Evolutionary conservation across 805 yeast species (phyloP).

Genomic region (Kodamaea sagamina): DNA sequence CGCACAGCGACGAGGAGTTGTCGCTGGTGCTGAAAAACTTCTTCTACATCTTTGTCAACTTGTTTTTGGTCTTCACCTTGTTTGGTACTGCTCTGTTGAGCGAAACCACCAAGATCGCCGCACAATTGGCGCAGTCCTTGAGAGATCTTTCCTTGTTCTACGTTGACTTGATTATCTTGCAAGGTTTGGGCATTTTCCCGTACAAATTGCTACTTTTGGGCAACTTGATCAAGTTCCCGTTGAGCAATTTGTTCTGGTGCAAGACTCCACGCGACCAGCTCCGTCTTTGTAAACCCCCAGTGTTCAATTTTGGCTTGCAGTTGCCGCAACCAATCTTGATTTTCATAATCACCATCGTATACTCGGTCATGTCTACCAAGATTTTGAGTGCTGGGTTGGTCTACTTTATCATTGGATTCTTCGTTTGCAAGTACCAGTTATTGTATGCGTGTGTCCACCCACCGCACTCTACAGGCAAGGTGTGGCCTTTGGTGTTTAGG

Average conservation of each 20-base stretch:
- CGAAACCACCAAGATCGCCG: constrained; percentile 88
- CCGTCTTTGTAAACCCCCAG: constrained; percentile 81
- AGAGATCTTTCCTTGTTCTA: constrained; percentile 81
- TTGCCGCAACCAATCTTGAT: constrained; percentile 90
- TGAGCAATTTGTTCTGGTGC: constrained; percentile 55
- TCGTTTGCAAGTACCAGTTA: constrained; percentile 87
- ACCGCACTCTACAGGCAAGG: constrained; percentile 95
- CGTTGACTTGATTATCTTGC: constrained; percentile 79
- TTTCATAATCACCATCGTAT: constrained; percentile 78
- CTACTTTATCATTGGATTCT: constrained; percentile 82
- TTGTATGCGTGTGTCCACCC: constrained; percentile 91
- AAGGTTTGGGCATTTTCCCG: constrained; percentile 89
- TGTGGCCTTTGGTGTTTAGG: constrained; percentile 89
- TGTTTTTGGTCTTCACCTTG: constrained; percentile 90
- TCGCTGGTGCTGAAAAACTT: constrained; percentile 90
- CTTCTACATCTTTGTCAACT: constrained; percentile 89
- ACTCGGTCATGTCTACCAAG: constrained; percentile 87
- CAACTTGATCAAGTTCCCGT: constrained; percentile 69
- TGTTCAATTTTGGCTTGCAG: constrained; percentile 86
- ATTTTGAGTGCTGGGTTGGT: constrained; percentile 80
- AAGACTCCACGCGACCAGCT: constrained; percentile 83
- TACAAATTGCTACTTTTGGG: constrained; percentile 82
- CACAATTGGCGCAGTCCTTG: constrained; percentile 79
- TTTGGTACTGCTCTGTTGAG: constrained; percentile 90
- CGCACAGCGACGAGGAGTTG: constrained; percentile 89